Evolutionary conservation across 257 asterid species (phyloP).

Genomic region (Hygrophila difformis): DNA sequence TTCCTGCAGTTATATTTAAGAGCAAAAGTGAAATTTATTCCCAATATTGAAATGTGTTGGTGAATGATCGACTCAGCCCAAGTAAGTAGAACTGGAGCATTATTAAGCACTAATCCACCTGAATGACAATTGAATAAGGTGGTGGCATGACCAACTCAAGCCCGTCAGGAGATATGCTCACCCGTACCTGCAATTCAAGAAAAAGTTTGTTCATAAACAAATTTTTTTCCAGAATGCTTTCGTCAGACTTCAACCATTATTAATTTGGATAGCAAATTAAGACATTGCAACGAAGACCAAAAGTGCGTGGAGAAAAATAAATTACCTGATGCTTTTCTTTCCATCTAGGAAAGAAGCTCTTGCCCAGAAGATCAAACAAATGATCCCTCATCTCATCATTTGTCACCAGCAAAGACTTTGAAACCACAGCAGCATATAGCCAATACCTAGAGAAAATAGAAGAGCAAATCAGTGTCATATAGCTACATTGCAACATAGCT

Average conservation of each 20-base stretch:
- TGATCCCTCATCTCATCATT: constrained; percentile 99
- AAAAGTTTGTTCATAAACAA: not conserved
- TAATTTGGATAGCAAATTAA: too few relatives aligned
- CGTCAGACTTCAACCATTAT: constrained; percentile 1
- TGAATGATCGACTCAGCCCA: too few relatives aligned
- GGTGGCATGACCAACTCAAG: constrained; percentile 76
- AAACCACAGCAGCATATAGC: constrained; percentile 93
- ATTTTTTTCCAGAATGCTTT: not conserved
- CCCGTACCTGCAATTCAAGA: constrained; percentile 45
- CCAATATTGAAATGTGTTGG: not conserved
- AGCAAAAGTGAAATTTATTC: constrained; percentile 5
- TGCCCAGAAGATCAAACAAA: constrained; percentile 80
- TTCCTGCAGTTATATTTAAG: constrained; percentile 44
- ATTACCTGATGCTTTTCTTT: constrained; percentile 96
- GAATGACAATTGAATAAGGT: constrained; percentile 75
- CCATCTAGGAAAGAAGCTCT: constrained; percentile 89
- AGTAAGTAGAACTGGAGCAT: too few relatives aligned
- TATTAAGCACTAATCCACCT: constrained; percentile 30
- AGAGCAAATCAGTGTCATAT: not conserved
- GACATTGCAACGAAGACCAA: too few relatives aligned
- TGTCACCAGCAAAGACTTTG: constrained; percentile 79
- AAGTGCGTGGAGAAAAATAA: not conserved
- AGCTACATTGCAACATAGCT: not conserved
- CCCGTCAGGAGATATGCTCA: constrained; percentile 29
- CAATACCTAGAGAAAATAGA: constrained; percentile 57